Percentiles rank a stretch among this genome's conserved stretches.
phyloP scores from a whole-genome alignment of 306 rosid genomes.

The Vigna hirtella region DNA sequence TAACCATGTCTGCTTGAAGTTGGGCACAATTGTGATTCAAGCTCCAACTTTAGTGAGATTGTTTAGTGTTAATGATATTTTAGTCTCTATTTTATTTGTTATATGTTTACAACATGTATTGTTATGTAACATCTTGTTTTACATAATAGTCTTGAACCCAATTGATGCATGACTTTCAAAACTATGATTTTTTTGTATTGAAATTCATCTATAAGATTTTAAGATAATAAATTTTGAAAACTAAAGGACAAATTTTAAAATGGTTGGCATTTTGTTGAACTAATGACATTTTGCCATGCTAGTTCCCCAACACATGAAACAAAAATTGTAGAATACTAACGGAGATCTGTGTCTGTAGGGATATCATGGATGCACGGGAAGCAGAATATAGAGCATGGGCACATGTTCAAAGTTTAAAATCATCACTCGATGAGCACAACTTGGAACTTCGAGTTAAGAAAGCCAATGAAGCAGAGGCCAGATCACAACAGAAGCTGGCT shows the following conservation, averaged over 20 bases:
- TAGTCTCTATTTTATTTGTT: not conserved
- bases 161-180: not conserved
- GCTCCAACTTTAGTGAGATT: not conserved
- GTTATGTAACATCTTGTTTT: not conserved
- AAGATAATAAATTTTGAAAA: not conserved
- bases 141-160: not conserved
- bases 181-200: constrained; percentile 8
- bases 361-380: constrained; percentile 80
- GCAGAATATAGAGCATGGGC: constrained; percentile 92
- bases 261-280: constrained; percentile 18
- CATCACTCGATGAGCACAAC: constrained; percentile 83
- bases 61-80: not conserved
- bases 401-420: constrained; percentile 73
- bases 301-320: constrained; percentile 18
- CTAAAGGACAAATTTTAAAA: not conserved
- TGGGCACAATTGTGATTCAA: not conserved
- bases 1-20: not conserved
- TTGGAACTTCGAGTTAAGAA: constrained; percentile 89
- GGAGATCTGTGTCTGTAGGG: constrained; percentile 61
- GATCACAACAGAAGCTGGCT: constrained; percentile 91
- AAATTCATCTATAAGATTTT: not conserved
- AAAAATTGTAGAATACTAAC: constrained; percentile 29
- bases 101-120: not conserved
- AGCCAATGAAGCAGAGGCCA: constrained; percentile 97
- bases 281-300: constrained; percentile 6